phyloP scores from a whole-genome alignment of 2,329 filamentous ascomycete genomes.

The Colletotrichum lupini region DNA sequence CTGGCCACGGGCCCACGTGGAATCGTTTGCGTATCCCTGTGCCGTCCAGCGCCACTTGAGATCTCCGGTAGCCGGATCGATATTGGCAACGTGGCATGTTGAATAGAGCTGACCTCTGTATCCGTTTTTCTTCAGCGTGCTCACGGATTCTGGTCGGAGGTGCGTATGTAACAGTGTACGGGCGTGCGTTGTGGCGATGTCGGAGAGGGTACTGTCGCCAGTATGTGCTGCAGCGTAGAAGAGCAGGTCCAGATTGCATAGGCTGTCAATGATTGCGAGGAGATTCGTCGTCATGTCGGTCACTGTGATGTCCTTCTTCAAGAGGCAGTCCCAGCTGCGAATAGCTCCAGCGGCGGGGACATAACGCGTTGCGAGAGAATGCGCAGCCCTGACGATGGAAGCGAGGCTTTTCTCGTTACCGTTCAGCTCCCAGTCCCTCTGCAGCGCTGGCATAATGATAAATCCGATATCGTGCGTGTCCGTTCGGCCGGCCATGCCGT shows the following conservation, averaged over 20 bases:
- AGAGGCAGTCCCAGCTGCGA: conserved; percentile 57
- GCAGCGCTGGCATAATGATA: conserved; percentile 59
- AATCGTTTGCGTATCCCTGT: conserved; percentile 57
- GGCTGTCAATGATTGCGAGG: conserved; percentile 55
- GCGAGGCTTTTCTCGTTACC: conserved; percentile 51
- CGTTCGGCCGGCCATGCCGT: conserved; percentile 49
- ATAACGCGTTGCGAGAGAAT: conserved; percentile 55
- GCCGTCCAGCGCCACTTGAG: conserved; percentile 59
- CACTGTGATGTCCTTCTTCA: conserved; percentile 43
- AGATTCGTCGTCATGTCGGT: conserved; percentile 47
- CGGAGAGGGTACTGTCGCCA: conserved; percentile 40
- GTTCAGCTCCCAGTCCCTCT: conserved; percentile 58
- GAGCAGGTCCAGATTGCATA: conserved; percentile 52
- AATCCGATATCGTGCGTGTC: conserved; percentile 67
- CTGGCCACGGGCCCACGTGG: conserved; percentile 63
- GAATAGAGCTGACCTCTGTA: conserved; percentile 43
- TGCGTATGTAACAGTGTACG: conserved; percentile 52
- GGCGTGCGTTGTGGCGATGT: conserved; percentile 52
- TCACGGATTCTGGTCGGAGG: conserved; percentile 50
- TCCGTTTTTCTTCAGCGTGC: not conserved
- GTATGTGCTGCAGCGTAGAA: conserved; percentile 49
- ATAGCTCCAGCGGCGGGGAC: conserved; percentile 56
- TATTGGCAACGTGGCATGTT: conserved; percentile 59
- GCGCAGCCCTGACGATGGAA: conserved; percentile 55
- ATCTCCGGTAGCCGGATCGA: conserved; percentile 53